Evolutionary conservation across 2,329 filamentous ascomycete genomes (phyloP), one percentile per base, ranked within the genome.

Genomic region (Conoideocrella luteorostrata): DNA sequence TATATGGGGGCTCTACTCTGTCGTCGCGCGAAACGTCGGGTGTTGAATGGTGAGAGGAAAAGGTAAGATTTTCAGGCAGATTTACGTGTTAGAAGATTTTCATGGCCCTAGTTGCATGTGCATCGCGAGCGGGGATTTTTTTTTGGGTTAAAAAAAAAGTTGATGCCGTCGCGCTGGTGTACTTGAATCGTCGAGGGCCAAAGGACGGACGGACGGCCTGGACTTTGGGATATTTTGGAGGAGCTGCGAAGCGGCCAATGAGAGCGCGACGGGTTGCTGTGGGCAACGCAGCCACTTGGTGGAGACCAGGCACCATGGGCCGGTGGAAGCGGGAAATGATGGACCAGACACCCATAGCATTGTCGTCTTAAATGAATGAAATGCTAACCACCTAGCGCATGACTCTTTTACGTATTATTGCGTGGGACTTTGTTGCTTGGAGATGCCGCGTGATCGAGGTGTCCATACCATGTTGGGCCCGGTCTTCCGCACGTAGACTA

Each of bases 71-170:
- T 26, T 18, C 21, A 13, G 24, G 24, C 24, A 32, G 9, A 17
- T 64, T 52, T 63, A 70, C 65, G 65, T 63, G 65, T 67, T 58
- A 51, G 56, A 56, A 52, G 50, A 20, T 52, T 58, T 50, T 61
- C 64, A 70, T 70, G 50, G 50, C 62, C 57, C 56, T 52, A 54
- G 57, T 51, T 50, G 52, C 52, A 54, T 54, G 52, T 12, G 28
- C 44, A 24, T 39, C 38, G 24, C 39, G 35, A 47, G 21, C n/a
- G n/a, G n/a, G n/a, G n/a, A 30, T 47, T 60, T 51, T 55, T 55
- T 54, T n/a, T n/a, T n/a, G 18, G 6, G 50, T 47, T 52, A 57
- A 58, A 56, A 59, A 55, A 61, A 58, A 58, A 56, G 55, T 59
- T 55, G 52, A 65, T 61, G 59, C 53, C 58, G 61, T 33, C 59